These are phyloP conservation scores for Inga laurina DNA, from an alignment of 306 rosid genomes.

Conservation along the genomic window DNA sequence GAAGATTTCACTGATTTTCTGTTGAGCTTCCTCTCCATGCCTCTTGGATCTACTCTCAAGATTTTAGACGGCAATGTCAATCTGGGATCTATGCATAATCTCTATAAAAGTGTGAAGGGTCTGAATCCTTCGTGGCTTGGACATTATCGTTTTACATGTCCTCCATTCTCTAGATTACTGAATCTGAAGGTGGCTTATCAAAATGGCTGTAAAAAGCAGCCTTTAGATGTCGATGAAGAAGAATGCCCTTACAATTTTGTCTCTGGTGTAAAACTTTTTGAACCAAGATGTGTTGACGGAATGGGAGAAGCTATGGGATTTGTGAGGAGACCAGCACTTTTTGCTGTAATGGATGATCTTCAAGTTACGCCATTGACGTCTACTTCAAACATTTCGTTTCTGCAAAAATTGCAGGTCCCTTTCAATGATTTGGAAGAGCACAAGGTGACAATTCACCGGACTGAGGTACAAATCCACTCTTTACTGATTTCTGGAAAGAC, in stretches of 20 bases:
- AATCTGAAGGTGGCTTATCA: not conserved
- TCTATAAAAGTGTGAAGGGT: conserved; percentile 5
- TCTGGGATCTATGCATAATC: not conserved
- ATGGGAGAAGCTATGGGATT: conserved; percentile 24
- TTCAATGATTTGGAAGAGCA: conserved; percentile 45
- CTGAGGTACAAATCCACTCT: not conserved
- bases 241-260: not conserved
- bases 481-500: not conserved
- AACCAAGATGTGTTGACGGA: conserved; percentile 34
- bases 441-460: conserved; percentile 3
- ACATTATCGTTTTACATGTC: not conserved
- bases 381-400: conserved; percentile 30
- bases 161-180: not conserved
- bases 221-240: not conserved
- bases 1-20: conserved; percentile 12
- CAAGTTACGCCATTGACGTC: conserved; percentile 23
- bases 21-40: conserved; percentile 15
- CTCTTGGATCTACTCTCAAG: conserved; percentile 13
- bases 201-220: not conserved
- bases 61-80: not conserved
- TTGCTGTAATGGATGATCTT: conserved; percentile 38
- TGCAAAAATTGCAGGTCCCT: conserved; percentile 32
- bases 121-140: conserved; percentile 1
- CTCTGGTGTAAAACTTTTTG: not conserved
- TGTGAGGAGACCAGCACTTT: conserved; percentile 39